Conservation (phyloP, 2,329 filamentous ascomycete species). For the Colletotrichum sp. region DNA sequence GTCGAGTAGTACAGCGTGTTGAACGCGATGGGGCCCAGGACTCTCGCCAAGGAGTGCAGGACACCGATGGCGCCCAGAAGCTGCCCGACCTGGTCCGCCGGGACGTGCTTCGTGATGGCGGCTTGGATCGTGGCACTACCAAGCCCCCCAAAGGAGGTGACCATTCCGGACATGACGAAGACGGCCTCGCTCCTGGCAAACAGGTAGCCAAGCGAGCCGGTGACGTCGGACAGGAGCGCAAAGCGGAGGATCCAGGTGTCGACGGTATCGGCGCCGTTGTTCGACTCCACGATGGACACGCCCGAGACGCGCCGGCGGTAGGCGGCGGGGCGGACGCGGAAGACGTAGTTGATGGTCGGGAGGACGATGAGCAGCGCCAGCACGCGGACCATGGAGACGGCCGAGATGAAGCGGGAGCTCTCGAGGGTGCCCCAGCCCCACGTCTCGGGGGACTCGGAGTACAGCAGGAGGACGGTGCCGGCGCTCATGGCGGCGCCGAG, state of each 20-base stretch:
- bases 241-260: conserved; percentile 79
- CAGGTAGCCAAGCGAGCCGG: conserved; percentile 78
- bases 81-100: conserved; percentile 79
- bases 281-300: conserved; percentile 46
- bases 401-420: conserved; percentile 79
- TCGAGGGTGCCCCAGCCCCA: conserved; percentile 86
- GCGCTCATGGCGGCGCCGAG: conserved; percentile 83
- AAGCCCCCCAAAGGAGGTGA: conserved; percentile 81
- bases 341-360: conserved; percentile 76
- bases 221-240: conserved; percentile 75
- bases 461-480: conserved; percentile 82
- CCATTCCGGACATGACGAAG: conserved; percentile 74
- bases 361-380: conserved; percentile 75
- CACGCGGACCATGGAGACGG: conserved; percentile 80
- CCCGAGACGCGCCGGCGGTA: conserved; percentile 43
- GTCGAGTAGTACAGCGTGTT: conserved; percentile 86
- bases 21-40: conserved; percentile 81
- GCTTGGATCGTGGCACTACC: conserved; percentile 85
- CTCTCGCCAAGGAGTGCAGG: conserved; percentile 79
- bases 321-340: conserved; percentile 62
- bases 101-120: conserved; percentile 88
- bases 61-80: conserved; percentile 88
- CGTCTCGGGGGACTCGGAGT: conserved; percentile 75
- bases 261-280: conserved; percentile 74
- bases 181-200: conserved; percentile 63